phyloP scores from a whole-genome alignment of 768 basidiomycete genomes.

The Leccinum sublutescens region DNA sequence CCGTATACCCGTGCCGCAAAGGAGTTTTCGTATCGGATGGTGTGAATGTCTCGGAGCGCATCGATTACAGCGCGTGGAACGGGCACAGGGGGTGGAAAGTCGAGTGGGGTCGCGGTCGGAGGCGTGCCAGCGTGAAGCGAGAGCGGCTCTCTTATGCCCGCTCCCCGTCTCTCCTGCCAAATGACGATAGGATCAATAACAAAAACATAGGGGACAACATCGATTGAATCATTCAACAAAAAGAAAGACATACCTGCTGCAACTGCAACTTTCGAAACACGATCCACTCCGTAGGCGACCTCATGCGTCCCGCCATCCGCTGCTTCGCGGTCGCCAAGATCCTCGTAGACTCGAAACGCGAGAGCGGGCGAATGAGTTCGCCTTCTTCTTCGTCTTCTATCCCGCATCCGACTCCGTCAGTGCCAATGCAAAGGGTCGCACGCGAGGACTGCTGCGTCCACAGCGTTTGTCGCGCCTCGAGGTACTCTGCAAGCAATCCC shows the following conservation, averaged over 20 bases:
- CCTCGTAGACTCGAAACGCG: constrained; percentile 41
- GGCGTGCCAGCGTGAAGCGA: constrained; percentile 1
- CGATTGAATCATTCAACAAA: not conserved
- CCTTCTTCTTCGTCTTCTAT: constrained; percentile 12
- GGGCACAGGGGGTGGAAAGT: constrained; percentile 23
- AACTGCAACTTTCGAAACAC: constrained; percentile 47
- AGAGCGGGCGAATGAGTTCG: constrained; percentile 39
- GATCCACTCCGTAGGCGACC: constrained; percentile 34
- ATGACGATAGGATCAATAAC: not conserved
- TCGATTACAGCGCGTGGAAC: constrained; percentile 40
- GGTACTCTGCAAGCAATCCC: constrained; percentile 33
- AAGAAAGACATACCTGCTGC: constrained; percentile 26
- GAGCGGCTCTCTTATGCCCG: constrained; percentile 7
- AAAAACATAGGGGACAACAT: too few species aligned
- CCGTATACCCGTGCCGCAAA: constrained; percentile 67
- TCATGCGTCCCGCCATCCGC: constrained; percentile 8
- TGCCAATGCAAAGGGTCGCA: constrained; percentile 12
- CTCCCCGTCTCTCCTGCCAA: constrained; percentile 22
- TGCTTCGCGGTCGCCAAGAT: constrained; percentile 28
- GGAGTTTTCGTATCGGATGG: constrained; percentile 63
- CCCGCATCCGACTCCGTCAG: not conserved
- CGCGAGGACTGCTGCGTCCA: constrained; percentile 20
- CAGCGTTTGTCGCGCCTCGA: constrained; percentile 29
- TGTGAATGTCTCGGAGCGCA: constrained; percentile 53
- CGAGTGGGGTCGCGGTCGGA: constrained; percentile 27